Percentiles rank a stretch among this genome's conserved stretches.
These are phyloP conservation scores for Erysimum cheiranthoides DNA, from an alignment of 345 rosid genomes.

Conservation along the genomic window DNA sequence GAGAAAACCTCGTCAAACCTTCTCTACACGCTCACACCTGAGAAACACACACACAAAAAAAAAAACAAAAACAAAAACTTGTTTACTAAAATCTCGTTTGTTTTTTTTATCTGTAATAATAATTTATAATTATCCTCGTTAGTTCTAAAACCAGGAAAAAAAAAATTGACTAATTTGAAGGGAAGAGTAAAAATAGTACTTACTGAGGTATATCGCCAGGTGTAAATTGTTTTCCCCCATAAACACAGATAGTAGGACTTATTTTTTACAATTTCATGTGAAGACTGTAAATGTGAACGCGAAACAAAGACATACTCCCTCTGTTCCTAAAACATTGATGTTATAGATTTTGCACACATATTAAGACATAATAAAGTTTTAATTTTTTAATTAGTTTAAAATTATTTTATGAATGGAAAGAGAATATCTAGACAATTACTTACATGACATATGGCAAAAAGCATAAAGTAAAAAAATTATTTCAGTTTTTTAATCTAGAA, in stretches of 20 bases:
- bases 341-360: no score
- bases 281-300: constrained; percentile 20
- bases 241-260: not conserved
- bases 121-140: not conserved
- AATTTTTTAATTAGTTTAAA: no score
- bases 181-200: not conserved
- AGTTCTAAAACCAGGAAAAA: not conserved
- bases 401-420: no score
- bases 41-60: constrained; percentile 2
- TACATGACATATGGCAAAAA: no score
- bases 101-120: not conserved
- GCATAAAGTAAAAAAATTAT: no score
- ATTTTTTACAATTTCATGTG: not conserved
- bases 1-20: constrained; percentile 26
- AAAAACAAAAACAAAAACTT: constrained; percentile 9
- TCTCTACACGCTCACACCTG: constrained; percentile 37
- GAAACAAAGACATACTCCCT: no score
- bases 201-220: not conserved
- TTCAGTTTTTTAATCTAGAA: no score
- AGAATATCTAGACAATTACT: no score
- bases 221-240: constrained; percentile 10
- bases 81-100: constrained; percentile 10
- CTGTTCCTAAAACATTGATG: no score
- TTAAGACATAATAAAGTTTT: no score
- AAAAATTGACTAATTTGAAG: not conserved